phyloP scores from a whole-genome alignment of 805 yeast genomes.

The Candida wancherniae region DNA sequence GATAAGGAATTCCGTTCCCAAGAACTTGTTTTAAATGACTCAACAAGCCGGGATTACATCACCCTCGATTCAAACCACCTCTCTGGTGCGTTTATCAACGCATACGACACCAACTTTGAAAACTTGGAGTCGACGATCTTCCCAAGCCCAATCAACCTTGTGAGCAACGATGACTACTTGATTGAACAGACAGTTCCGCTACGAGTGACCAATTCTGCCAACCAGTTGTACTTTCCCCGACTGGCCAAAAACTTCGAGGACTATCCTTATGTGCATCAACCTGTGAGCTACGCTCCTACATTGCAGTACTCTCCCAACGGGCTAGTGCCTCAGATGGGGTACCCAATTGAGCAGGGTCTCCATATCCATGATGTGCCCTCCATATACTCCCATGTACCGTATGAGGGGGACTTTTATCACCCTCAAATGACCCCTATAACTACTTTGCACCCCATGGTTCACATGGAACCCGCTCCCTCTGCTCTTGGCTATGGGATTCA shows the following conservation, averaged over 20 bases:
- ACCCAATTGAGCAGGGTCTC: constrained; percentile 4
- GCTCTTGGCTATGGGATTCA: constrained; percentile 10
- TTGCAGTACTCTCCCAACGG: constrained; percentile 7
- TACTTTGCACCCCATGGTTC: constrained; percentile 6
- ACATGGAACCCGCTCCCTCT: constrained; percentile 7
- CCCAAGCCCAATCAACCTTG: constrained; percentile 24
- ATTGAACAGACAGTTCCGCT: constrained; percentile 51
- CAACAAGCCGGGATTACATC: constrained; percentile 20
- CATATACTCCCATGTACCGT: constrained; percentile 7
- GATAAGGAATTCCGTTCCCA: constrained; percentile 31
- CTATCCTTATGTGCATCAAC: constrained; percentile 6
- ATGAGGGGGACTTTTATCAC: constrained; percentile 10
- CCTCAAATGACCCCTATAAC: constrained; percentile 8
- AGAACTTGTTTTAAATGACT: constrained; percentile 4
- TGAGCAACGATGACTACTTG: constrained; percentile 42
- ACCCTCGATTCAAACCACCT: constrained; percentile 21
- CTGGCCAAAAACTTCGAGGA: constrained; percentile 16
- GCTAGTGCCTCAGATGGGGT: constrained; percentile 9
- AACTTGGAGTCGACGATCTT: constrained; percentile 18
- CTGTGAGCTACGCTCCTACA: constrained; percentile 5
- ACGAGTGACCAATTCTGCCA: constrained; percentile 1
- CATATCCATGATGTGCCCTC: constrained; percentile 4
- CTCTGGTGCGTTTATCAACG: constrained; percentile 10
- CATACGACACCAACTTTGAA: constrained; percentile 19
- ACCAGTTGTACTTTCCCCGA: constrained; percentile 23